A percentile compares a stretch with the other conserved stretches of the same genome.
These are phyloP conservation scores for Chlorella vulgaris DNA, from an alignment of 139 green algal genomes.

Conservation along the genomic window DNA sequence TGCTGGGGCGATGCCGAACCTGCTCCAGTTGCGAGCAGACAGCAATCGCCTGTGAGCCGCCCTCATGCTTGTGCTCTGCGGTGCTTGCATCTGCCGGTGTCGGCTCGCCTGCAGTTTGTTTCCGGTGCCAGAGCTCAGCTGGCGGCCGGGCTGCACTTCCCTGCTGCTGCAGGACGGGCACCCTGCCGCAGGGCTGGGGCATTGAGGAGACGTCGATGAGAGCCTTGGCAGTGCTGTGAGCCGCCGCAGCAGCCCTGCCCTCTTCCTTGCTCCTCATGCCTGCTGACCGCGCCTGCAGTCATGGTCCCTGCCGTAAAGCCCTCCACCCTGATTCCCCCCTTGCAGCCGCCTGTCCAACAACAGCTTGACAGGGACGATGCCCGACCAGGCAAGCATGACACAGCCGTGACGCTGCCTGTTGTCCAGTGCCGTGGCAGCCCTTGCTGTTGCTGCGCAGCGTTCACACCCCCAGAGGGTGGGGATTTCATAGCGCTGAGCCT, in stretches of 20 bases:
- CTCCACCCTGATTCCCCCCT: too few relatives aligned
- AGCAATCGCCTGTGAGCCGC: slow-evolving; percentile 20
- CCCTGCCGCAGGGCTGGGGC: slow-evolving; percentile 27
- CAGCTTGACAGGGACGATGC: slow-evolving; percentile 17
- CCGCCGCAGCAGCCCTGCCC: not conserved
- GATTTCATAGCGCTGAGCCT: too few relatives aligned
- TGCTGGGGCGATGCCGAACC: slow-evolving; percentile 10
- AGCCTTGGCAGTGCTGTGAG: slow-evolving; percentile 21
- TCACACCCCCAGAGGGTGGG: too few relatives aligned
- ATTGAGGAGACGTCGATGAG: slow-evolving; percentile 6
- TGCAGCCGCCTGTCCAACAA: slow-evolving; percentile 29
- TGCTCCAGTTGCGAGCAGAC: slow-evolving; percentile 27
- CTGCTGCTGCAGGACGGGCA: slow-evolving; percentile 1
- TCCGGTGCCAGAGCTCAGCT: too few relatives aligned
- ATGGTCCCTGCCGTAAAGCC: too few relatives aligned
- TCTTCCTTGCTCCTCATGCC: not conserved
- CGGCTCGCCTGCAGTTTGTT: too few relatives aligned
- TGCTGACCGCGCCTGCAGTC: too few relatives aligned
- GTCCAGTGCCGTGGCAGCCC: too few relatives aligned
- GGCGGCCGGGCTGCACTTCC: too few relatives aligned
- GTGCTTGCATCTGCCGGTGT: not conserved
- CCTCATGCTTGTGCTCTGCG: too few relatives aligned
- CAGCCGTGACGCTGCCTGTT: not conserved
- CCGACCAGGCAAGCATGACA: not conserved
- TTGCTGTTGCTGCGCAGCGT: too few relatives aligned